Conservation (phyloP, 306 rosid genomes). For the Casuarina glauca region DNA sequence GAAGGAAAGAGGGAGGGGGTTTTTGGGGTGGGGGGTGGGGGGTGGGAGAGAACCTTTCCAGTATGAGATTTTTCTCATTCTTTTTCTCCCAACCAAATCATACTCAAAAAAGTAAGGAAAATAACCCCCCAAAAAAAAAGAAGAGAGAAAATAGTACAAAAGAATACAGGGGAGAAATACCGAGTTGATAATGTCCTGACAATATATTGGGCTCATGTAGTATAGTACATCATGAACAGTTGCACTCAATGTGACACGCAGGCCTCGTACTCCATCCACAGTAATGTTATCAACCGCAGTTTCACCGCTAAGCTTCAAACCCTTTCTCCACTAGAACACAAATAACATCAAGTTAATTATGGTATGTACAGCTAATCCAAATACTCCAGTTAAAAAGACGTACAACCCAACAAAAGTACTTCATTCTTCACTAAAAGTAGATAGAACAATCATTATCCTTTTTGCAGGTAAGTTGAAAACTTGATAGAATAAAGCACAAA, state of each 20-base stretch:
- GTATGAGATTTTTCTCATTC: not conserved
- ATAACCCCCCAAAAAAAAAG: not conserved
- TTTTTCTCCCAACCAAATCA: not conserved
- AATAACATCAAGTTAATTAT: conserved; percentile 19
- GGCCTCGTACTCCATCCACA: conserved; percentile 91
- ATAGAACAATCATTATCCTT: not conserved
- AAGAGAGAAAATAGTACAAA: conserved; percentile 14
- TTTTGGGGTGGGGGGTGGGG: too few species aligned
- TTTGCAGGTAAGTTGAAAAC: not conserved
- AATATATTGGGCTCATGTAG: conserved; percentile 99
- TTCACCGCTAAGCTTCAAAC: conserved; percentile 96
- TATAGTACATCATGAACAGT: conserved; percentile 95
- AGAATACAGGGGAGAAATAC: conserved; percentile 42
- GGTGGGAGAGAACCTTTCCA: not conserved
- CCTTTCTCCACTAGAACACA: conserved; percentile 90
- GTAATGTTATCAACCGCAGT: conserved; percentile 86
- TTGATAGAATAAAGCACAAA: not conserved
- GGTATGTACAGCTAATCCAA: not conserved
- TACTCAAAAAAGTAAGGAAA: not conserved
- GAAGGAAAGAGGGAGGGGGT: too few species aligned
- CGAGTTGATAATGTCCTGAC: conserved; percentile 90
- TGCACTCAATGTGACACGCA: conserved; percentile 91
- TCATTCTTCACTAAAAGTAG: not conserved
- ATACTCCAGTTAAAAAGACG: not conserved
- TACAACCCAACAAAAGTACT: not conserved